Percentiles rank a stretch among this genome's conserved stretches.
phyloP scores from a whole-genome alignment of 2,329 filamentous ascomycete genomes.

The Claviceps citrina region DNA sequence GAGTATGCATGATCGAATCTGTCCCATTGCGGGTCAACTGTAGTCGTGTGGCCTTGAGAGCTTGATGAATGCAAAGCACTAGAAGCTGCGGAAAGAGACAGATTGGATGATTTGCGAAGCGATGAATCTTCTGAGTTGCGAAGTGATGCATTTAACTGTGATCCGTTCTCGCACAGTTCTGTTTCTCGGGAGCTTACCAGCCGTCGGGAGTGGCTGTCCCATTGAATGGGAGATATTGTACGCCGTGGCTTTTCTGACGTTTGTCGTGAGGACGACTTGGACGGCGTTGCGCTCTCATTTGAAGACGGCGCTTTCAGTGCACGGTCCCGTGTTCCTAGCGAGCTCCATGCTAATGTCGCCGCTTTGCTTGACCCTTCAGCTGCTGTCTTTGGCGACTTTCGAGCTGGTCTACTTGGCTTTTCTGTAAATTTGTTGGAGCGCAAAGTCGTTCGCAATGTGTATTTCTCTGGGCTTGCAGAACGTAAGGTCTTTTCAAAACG shows the following conservation, averaged over 20 bases:
- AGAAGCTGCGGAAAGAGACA: conserved; percentile 41
- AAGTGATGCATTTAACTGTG: conserved; percentile 15
- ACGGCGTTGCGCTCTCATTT: conserved; percentile 10
- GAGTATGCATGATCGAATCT: conserved; percentile 9
- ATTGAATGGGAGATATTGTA: conserved; percentile 24
- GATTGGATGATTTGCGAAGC: conserved; percentile 25
- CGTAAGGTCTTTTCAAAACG: conserved; percentile 26
- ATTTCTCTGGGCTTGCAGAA: conserved; percentile 44
- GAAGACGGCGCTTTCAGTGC: conserved; percentile 13
- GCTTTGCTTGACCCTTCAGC: conserved; percentile 46
- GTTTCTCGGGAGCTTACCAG: conserved; percentile 27
- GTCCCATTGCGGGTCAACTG: conserved; percentile 9
- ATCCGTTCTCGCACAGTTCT: conserved; percentile 13
- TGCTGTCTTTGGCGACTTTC: conserved; percentile 26
- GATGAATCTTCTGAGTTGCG: conserved; percentile 27
- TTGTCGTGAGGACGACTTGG: conserved; percentile 11
- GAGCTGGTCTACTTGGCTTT: conserved; percentile 23
- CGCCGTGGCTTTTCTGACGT: conserved; percentile 20
- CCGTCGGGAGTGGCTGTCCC: conserved; percentile 40
- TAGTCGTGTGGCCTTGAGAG: conserved; percentile 12
- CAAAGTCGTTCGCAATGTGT: conserved; percentile 46
- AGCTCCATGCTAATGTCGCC: conserved; percentile 46
- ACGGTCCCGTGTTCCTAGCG: conserved; percentile 26
- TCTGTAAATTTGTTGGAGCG: conserved; percentile 33
- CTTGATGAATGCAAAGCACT: conserved; percentile 31